These are phyloP conservation scores for Cenchrus americanus DNA, from an alignment of 176 grass and related monocot genomes.

Conservation along the genomic window DNA sequence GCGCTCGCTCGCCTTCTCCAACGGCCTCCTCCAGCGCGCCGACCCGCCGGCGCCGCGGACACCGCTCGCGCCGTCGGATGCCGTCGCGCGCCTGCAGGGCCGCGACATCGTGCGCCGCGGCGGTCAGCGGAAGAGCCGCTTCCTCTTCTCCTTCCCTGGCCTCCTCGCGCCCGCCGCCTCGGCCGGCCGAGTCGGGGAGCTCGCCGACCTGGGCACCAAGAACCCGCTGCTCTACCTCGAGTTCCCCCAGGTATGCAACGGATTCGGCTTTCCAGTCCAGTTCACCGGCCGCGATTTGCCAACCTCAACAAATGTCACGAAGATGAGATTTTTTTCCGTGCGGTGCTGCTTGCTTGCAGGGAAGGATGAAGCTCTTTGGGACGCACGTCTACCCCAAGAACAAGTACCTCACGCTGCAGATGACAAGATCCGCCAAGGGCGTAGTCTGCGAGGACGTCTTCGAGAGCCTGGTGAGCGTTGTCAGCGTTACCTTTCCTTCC, in stretches of 20 bases:
- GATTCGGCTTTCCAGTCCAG: not conserved
- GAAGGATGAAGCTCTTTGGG: slow-evolving; percentile 91
- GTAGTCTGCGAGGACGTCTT: slow-evolving; percentile 89
- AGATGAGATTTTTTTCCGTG: not conserved
- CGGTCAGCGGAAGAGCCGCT: slow-evolving; percentile 74
- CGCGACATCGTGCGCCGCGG: slow-evolving; percentile 86
- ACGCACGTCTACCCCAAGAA: slow-evolving; percentile 98
- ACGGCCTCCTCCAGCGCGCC: slow-evolving; percentile 60
- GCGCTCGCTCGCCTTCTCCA: slow-evolving; percentile 72
- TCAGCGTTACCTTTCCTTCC: not conserved
- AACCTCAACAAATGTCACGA: not conserved
- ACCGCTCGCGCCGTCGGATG: slow-evolving; percentile 54
- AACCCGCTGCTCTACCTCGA: slow-evolving; percentile 90
- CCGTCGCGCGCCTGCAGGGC: slow-evolving; percentile 72
- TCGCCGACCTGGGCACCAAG: slow-evolving; percentile 78
- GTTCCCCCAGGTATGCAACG: slow-evolving; percentile 62
- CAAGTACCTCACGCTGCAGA: slow-evolving; percentile 96
- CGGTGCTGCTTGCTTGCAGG: slow-evolving; percentile 39
- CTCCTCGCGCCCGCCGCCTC: slow-evolving; percentile 69
- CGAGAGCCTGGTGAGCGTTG: slow-evolving; percentile 75
- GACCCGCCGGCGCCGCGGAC: slow-evolving; percentile 40
- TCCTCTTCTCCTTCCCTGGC: slow-evolving; percentile 91
- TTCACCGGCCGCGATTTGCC: too few relatives aligned
- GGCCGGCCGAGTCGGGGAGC: slow-evolving; percentile 74
- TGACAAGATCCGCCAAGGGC: slow-evolving; percentile 79